Evolutionary conservation across 768 basidiomycete genomes (phyloP), one percentile per base, ranked within the genome.

Genomic region (Sutorius australiensis): DNA sequence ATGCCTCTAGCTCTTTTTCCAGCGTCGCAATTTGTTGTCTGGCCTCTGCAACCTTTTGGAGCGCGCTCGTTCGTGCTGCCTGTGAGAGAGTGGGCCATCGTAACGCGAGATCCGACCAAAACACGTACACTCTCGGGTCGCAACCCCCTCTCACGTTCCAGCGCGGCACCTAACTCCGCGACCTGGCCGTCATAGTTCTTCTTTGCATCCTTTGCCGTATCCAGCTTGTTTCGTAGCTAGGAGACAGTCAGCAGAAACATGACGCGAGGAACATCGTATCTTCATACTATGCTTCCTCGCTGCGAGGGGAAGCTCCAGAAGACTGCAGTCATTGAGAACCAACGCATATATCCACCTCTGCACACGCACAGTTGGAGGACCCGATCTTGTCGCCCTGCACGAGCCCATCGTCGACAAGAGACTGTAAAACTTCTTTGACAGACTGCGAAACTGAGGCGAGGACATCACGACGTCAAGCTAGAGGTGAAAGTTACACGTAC

Each of bases 281-380:
- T 43, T 37, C 66, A 27, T 64, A 93, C 93, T 62, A 84, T 77
- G 8, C 86, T 81, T 5, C 93, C 92, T 42, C 83, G 81, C 53
- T 94, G 90, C 1, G 91, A 93, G 14, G 93, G 93, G 67, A 97
- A 95, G 63, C 90, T 90, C 94, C 94, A 97, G 68, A 91, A 95
- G 72, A 95, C 93, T 95, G 19, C 32, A 32, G 17, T 14, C 17
- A 2, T 42, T 43, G 39, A 57, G 53, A 42, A 48, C 51, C 39
- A 50, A 50, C 64, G 68, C 57, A 69, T 63, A 61, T 51, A 63
- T 46, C 16, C 54, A 50, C 41, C 52, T 46, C 28, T 9, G 16
- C 17, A n/a, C n/a, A 71, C 86, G 61, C 66, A 92, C 94, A 97
- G 66, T 95, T 97, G 3, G 91, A 92, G 9, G 93, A 89, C 31